phyloP scores from a whole-genome alignment of 2,329 filamentous ascomycete species.

The Aspergillus proliferans region DNA sequence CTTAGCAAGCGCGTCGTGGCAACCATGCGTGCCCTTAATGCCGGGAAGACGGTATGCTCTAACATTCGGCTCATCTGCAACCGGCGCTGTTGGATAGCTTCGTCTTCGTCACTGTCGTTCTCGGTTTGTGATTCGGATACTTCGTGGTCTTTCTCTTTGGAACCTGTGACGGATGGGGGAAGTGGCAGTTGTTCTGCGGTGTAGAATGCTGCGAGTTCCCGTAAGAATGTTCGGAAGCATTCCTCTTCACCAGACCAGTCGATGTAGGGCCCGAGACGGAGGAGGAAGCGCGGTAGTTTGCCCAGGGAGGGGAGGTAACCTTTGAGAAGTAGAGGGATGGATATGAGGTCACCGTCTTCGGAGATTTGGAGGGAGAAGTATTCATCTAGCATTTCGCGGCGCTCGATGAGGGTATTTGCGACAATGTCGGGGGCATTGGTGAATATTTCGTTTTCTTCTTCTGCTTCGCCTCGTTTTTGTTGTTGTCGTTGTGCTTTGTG shows the following conservation, averaged over 20 bases:
- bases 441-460: constrained; percentile 54
- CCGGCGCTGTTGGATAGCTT: constrained; percentile 48
- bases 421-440: constrained; percentile 61
- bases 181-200: constrained; percentile 76
- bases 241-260: constrained; percentile 77
- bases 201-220: constrained; percentile 83
- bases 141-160: not conserved
- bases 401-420: constrained; percentile 61
- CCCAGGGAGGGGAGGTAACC: constrained; percentile 79
- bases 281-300: constrained; percentile 82
- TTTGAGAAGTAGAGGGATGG: constrained; percentile 78
- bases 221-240: constrained; percentile 81
- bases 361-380: constrained; percentile 88
- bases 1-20: constrained; percentile 72
- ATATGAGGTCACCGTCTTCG: constrained; percentile 66
- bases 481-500: constrained; percentile 9
- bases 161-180: constrained; percentile 2
- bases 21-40: constrained; percentile 74
- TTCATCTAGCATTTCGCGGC: constrained; percentile 79
- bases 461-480: constrained; percentile 12
- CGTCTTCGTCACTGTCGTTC: constrained; percentile 40
- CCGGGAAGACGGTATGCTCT: constrained; percentile 84
- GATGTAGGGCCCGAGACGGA: constrained; percentile 80
- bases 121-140: not conserved
- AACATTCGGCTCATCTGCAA: constrained; percentile 66